phyloP scores from a whole-genome alignment of 2,329 filamentous ascomycete species.

The Fusarium cyanostomum region DNA sequence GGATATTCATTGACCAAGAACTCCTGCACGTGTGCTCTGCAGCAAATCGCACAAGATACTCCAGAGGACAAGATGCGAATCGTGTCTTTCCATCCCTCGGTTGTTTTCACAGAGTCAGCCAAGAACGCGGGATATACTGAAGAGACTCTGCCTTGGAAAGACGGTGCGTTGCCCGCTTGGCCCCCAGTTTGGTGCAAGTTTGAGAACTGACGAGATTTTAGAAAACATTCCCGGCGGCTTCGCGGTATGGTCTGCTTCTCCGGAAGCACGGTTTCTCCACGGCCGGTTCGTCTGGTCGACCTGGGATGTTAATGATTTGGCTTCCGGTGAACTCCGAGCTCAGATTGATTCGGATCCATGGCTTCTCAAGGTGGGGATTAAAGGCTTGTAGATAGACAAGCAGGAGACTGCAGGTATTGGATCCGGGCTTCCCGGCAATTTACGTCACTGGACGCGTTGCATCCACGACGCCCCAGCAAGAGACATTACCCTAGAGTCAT shows the following conservation, averaged over 20 bases:
- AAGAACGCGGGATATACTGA: conserved; percentile 31
- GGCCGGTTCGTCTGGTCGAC: conserved; percentile 59
- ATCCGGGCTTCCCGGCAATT: too few species aligned
- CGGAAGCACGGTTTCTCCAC: conserved; percentile 57
- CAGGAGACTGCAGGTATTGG: too few species aligned
- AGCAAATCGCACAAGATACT: conserved; percentile 49
- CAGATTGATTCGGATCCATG: conserved; percentile 29
- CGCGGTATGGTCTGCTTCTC: conserved; percentile 53
- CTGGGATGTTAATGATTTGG: conserved; percentile 61
- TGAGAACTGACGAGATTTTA: neutral
- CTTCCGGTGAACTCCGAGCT: conserved; percentile 2
- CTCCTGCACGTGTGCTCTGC: conserved; percentile 47
- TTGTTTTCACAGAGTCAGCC: conserved; percentile 47
- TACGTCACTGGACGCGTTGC: too few species aligned
- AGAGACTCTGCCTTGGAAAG: conserved; percentile 35
- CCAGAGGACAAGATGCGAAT: conserved; percentile 49
- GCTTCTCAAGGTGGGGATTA: conserved; percentile 39
- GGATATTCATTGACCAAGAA: conserved; percentile 52
- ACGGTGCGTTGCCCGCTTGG: conserved; percentile 10
- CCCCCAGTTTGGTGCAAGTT: neutral
- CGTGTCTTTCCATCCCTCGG: conserved; percentile 53
- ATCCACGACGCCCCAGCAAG: neutral
- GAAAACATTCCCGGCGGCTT: conserved; percentile 54
- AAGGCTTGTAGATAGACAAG: conserved; percentile 12
- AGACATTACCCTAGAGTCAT: neutral